phyloP scores from a whole-genome alignment of 805 yeast genomes.

The Kregervanrija pseudodelftensis region DNA sequence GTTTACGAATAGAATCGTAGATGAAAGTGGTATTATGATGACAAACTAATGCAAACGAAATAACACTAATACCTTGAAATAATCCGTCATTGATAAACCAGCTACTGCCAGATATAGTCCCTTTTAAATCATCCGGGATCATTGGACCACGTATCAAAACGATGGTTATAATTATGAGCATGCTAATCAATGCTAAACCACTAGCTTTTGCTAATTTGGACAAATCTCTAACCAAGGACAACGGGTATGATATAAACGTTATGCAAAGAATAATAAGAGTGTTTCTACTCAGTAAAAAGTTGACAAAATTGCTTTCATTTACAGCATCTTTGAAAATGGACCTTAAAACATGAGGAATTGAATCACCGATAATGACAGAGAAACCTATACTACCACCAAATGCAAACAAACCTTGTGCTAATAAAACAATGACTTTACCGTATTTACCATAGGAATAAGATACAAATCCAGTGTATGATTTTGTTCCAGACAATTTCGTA shows the following conservation, averaged over 20 bases:
- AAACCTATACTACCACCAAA: conserved; percentile 93
- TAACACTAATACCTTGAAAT: conserved; percentile 89
- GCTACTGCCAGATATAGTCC: conserved; percentile 35
- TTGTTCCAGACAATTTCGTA: conserved; percentile 67
- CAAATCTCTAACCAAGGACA: conserved; percentile 73
- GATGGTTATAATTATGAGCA: conserved; percentile 69
- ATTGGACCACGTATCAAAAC: conserved; percentile 72
- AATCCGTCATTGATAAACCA: conserved; percentile 55
- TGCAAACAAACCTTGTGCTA: conserved; percentile 84
- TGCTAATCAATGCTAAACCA: conserved; percentile 77
- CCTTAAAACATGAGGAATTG: conserved; percentile 81
- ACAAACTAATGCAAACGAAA: conserved; percentile 91
- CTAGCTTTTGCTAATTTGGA: conserved; percentile 82
- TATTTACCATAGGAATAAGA: conserved; percentile 65
- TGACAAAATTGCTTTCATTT: conserved; percentile 31
- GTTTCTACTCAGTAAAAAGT: conserved; percentile 57
- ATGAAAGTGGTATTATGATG: conserved; percentile 92
- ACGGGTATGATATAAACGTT: conserved; percentile 69
- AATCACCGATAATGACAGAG: conserved; percentile 90
- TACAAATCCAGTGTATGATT: conserved; percentile 81
- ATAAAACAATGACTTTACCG: conserved; percentile 61
- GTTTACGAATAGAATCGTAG: conserved; percentile 71
- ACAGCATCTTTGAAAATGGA: conserved; percentile 49
- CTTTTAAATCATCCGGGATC: conserved; percentile 40
- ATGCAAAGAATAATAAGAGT: conserved; percentile 67